These are phyloP conservation scores for Dendrocalamus latiflorus DNA, from an alignment of 202 grass and related monocot species.

Conservation along the genomic window DNA sequence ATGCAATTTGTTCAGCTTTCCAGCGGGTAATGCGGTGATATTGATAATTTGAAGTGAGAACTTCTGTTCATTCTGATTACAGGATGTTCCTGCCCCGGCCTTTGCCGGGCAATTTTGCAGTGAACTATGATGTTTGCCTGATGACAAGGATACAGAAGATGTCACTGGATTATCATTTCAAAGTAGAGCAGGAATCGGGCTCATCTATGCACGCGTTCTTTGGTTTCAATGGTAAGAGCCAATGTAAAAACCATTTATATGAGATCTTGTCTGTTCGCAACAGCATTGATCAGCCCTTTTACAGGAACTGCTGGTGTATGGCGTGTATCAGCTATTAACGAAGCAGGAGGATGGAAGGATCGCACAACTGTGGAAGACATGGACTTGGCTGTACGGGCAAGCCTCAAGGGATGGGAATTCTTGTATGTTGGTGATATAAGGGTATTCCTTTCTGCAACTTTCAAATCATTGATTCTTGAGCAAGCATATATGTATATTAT, in stretches of 20 bases:
- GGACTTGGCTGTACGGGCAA: conserved; percentile 74
- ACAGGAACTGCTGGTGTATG: conserved; percentile 83
- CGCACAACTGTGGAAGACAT: conserved; percentile 87
- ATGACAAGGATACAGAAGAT: conserved; percentile 91
- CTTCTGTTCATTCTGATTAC: conserved; percentile 46
- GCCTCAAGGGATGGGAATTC: conserved; percentile 72
- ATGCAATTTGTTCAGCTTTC: background rate
- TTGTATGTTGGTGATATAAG: conserved; percentile 69
- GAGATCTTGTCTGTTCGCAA: background rate
- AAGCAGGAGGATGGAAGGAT: conserved; percentile 80
- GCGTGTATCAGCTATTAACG: conserved; percentile 56
- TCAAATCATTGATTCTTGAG: background rate
- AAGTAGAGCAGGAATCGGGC: conserved; percentile 85
- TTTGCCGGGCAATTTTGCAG: conserved; percentile 63
- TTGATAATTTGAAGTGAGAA: conserved; percentile 29
- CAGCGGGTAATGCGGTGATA: background rate
- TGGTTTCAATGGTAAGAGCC: conserved; percentile 77
- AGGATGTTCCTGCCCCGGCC: conserved; percentile 51
- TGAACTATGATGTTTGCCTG: conserved; percentile 54
- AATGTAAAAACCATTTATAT: background rate
- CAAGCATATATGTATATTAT: background rate
- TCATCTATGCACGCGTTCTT: conserved; percentile 72
- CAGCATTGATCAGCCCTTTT: background rate
- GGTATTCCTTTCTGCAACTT: conserved; percentile 33
- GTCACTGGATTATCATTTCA: conserved; percentile 84